phyloP scores from a whole-genome alignment of 2,329 filamentous ascomycete genomes.

The Calonectria crousiana region DNA sequence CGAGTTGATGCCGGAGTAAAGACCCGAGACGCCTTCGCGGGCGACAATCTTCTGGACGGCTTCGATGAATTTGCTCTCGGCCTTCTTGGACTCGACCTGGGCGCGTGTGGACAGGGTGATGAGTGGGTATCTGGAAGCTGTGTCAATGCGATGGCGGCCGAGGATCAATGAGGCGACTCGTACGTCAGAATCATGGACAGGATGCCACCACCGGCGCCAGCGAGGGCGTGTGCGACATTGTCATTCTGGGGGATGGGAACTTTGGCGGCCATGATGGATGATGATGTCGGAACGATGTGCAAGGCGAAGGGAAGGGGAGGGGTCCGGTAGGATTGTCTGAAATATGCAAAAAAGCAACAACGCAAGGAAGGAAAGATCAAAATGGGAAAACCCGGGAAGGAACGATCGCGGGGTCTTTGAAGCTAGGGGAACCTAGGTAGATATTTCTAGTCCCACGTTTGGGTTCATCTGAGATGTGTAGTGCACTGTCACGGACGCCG shows the following conservation, averaged over 20 bases:
- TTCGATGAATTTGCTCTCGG: constrained; percentile 84
- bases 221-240: constrained; percentile 95
- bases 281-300: neutral
- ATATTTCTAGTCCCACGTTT: constrained; percentile 14
- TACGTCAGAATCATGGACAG: constrained; percentile 96
- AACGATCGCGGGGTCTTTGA: constrained; percentile 16
- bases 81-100: constrained; percentile 96
- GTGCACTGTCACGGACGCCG: constrained; percentile 24
- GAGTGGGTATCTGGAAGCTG: constrained; percentile 80
- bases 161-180: constrained; percentile 36
- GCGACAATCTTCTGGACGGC: constrained; percentile 89
- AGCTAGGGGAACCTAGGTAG: constrained; percentile 9
- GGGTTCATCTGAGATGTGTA: constrained; percentile 23
- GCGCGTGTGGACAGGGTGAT: constrained; percentile 98
- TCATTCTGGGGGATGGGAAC: constrained; percentile 86
- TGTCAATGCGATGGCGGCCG: constrained; percentile 21
- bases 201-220: constrained; percentile 92
- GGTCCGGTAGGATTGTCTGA: constrained; percentile 6
- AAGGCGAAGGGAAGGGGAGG: neutral
- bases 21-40: constrained; percentile 87
- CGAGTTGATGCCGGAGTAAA: constrained; percentile 94
- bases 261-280: constrained; percentile 59
- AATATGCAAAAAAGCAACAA: constrained; percentile 7
- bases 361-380: constrained; percentile 16
- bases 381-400: constrained; percentile 13